Conservation (phyloP, 441 rosid species). For the Erysimum pusillum region DNA sequence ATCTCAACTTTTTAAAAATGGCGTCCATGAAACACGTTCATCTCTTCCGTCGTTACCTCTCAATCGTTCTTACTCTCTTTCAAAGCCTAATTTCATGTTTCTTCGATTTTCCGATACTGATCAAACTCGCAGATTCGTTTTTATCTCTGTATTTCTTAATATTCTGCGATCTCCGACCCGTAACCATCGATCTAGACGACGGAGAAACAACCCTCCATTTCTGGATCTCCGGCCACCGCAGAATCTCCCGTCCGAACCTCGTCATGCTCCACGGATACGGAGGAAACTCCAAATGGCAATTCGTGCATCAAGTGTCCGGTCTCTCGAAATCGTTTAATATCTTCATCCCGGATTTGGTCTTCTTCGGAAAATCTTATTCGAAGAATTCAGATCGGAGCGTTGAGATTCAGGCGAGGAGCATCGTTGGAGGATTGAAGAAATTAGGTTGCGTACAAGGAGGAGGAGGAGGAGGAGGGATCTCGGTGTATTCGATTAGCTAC, state of each 20-base stretch:
- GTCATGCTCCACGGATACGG: slow-evolving; percentile 78
- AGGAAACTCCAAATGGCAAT: slow-evolving; percentile 72
- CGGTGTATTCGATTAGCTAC: slow-evolving; percentile 70
- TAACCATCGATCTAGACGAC: slow-evolving; percentile 62
- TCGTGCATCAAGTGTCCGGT: slow-evolving; percentile 55
- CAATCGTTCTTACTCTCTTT: slow-evolving; percentile 42
- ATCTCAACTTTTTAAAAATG: slow-evolving; percentile 8
- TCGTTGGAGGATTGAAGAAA: slow-evolving; percentile 56
- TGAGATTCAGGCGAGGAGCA: slow-evolving; percentile 60
- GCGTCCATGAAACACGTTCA: slow-evolving; percentile 47
- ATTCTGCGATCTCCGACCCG: slow-evolving; percentile 61
- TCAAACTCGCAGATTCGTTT: slow-evolving; percentile 49
- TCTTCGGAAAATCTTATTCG: slow-evolving; percentile 65
- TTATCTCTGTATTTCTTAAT: slow-evolving; percentile 55
- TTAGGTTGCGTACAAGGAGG: slow-evolving; percentile 56
- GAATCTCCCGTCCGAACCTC: slow-evolving; percentile 48
- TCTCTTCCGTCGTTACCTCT: slow-evolving; percentile 50
- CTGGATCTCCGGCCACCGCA: slow-evolving; percentile 63
- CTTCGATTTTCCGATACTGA: slow-evolving; percentile 44
- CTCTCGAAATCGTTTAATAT: slow-evolving; percentile 63
- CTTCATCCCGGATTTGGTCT: slow-evolving; percentile 68
- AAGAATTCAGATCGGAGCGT: slow-evolving; percentile 50
- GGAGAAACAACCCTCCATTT: slow-evolving; percentile 65
- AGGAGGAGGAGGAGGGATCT: slow-evolving; percentile 29
- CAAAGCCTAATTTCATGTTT: slow-evolving; percentile 38